Evolutionary conservation across 495 filamentous ascomycete genomes (phyloP).

Genomic region (Echria macrotheca): DNA sequence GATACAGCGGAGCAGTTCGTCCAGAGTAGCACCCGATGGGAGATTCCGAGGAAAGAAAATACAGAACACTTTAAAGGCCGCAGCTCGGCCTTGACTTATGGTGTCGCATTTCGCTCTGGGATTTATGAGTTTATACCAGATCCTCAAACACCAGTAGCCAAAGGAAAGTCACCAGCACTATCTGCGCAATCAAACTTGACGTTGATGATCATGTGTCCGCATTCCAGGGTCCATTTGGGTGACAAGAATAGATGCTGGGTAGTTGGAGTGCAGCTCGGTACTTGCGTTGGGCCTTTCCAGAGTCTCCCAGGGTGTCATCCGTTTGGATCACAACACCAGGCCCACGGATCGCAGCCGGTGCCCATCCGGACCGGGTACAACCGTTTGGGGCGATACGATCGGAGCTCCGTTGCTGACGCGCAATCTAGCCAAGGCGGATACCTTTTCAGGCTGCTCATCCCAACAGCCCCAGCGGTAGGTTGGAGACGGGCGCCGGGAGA

Average conservation of each 20-base stretch:
- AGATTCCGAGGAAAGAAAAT: neutral
- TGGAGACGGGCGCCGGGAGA: neutral
- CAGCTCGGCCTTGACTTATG: neutral
- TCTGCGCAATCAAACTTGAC: too few species aligned
- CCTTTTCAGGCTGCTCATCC: too few species aligned
- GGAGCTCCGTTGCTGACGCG: slow-evolving; percentile 6
- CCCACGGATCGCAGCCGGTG: too few species aligned
- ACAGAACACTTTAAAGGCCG: neutral
- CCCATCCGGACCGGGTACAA: neutral
- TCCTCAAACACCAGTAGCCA: neutral
- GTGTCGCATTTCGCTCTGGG: too few species aligned
- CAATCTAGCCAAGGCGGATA: too few species aligned
- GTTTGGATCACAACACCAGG: neutral
- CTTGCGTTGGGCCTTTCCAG: too few species aligned
- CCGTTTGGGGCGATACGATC: neutral
- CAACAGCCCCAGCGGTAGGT: too few species aligned
- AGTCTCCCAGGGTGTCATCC: neutral
- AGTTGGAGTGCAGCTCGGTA: too few species aligned
- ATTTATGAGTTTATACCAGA: too few species aligned
- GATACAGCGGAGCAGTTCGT: neutral
- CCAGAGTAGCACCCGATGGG: neutral
- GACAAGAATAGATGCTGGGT: neutral
- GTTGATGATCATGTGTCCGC: too few species aligned
- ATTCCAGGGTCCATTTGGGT: neutral
- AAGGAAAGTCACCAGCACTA: too few species aligned